Evolutionary conservation across 768 basidiomycete genomes (phyloP).

Genomic region (Rhodotorula taiwanensis): DNA sequence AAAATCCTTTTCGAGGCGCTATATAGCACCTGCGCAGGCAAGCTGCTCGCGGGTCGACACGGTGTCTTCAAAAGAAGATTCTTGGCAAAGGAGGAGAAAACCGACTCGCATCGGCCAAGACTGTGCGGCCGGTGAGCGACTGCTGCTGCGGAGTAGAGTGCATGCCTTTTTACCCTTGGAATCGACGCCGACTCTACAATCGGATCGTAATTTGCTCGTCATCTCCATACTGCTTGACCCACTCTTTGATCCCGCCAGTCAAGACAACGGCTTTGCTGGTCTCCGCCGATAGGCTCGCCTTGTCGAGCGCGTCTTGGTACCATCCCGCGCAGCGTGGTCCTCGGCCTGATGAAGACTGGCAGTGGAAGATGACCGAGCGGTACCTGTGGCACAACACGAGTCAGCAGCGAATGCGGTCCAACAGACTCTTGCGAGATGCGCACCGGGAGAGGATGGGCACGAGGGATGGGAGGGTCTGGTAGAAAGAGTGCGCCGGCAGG

Average conservation of each 20-base stretch:
- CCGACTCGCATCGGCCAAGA: too few relatives aligned
- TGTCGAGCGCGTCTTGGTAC: constrained; percentile 35
- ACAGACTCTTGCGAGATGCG: background rate
- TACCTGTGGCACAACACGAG: background rate
- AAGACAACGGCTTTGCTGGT: constrained; percentile 27
- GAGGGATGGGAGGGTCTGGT: constrained; percentile 45
- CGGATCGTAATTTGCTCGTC: constrained; percentile 25
- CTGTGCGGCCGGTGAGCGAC: too few relatives aligned
- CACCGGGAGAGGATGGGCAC: constrained; percentile 42
- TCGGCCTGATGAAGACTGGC: constrained; percentile 34
- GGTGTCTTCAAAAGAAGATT: too few relatives aligned
- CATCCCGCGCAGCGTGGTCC: constrained; percentile 40
- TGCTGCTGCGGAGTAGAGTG: too few relatives aligned
- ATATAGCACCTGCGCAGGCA: too few relatives aligned
- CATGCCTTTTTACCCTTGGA: too few relatives aligned
- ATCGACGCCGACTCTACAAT: too few relatives aligned
- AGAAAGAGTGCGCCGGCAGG: constrained; percentile 51
- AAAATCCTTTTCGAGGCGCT: too few relatives aligned
- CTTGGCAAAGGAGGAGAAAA: too few relatives aligned
- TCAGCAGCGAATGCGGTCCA: too few relatives aligned
- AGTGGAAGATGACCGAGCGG: constrained; percentile 37
- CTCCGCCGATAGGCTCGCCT: background rate
- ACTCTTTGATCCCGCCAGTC: constrained; percentile 39
- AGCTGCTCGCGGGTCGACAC: too few relatives aligned
- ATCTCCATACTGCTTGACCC: constrained; percentile 27